Evolutionary conservation across 768 basidiomycete genomes (phyloP).

Genomic region (Mycena indigotica): DNA sequence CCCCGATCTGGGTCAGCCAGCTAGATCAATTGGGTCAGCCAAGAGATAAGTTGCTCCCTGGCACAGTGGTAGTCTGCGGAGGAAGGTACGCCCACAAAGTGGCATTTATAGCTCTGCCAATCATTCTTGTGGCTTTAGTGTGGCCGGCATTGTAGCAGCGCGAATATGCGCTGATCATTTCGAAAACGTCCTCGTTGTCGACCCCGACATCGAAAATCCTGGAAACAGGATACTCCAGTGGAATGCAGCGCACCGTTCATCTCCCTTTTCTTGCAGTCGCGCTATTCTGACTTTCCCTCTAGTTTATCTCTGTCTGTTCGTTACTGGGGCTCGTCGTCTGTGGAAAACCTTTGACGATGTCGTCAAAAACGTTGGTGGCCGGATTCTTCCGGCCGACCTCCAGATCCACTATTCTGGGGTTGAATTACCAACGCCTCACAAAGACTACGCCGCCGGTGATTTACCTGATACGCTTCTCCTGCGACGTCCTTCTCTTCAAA

Average conservation of each 20-base stretch:
- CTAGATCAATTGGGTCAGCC: conserved; percentile 4
- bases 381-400: conserved; percentile 16
- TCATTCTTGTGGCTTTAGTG: conserved; percentile 13
- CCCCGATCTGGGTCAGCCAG: conserved; percentile 2
- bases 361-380: conserved; percentile 15
- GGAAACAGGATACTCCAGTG: conserved; percentile 25
- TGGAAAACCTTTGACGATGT: conserved; percentile 27
- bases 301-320: conserved; percentile 17
- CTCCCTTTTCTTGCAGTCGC: background rate
- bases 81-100: conserved; percentile 24
- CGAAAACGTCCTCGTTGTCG: conserved; percentile 29
- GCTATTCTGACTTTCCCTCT: background rate
- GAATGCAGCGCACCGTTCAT: conserved; percentile 18
- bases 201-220: conserved; percentile 25
- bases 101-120: background rate
- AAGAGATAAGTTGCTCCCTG: background rate
- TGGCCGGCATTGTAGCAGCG: conserved; percentile 29
- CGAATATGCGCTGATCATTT: conserved; percentile 32
- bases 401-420: conserved; percentile 21
- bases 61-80: conserved; percentile 28
- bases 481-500: conserved; percentile 24
- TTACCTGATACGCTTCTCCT: conserved; percentile 18
- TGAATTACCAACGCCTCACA: conserved; percentile 2
- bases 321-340: conserved; percentile 21
- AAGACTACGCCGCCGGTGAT: conserved; percentile 6